Base-by-base conservation (phyloP, 306 rosid genomes). In the Ormosia semicastrata region DNA sequence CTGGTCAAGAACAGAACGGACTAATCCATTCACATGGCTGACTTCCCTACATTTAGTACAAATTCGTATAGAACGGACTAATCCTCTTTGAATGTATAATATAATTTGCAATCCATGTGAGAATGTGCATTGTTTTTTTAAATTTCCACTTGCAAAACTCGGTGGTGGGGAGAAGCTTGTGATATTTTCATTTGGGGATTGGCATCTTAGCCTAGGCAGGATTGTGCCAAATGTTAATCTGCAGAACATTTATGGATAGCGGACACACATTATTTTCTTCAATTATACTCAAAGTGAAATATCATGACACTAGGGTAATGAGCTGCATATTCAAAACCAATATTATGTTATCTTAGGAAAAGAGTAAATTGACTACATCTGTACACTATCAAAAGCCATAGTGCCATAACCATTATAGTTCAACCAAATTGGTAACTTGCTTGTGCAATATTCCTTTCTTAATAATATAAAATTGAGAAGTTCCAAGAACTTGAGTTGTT, bases 201-300 rank as follows among this genome's bases (percentile, higher is more conserved):
- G 80, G 62, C 3, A 33, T 60, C 14, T 33, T 33, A 14, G 63
- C 79, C 43, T 67, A n/a, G 60, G 1, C 40, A 10, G 29, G 14
- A 37, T 49, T 7, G 57, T 47, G 11, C 50, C 15, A 37, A 69
- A 44, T 69, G 24, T 44, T 47, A 34, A 7, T 5, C 6, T 39
- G 50, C 36, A 70, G 10, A 44, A 40, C 62, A 69, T 41, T 36
- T 41, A 40, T 63, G 39, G 56, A 33, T 8, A 11, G 44, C 41
- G 79, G 53, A 75, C 86, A 86, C 75, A 82, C 81, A 83, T 88
- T 77, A 81, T 84, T 83, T 85, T 59, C 91, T 88, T 86, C 56
- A 64, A 54, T 52, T 46, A 13, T 52, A 88, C 91, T 83, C 82
- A 73, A 77, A 81, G 84, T 44, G 34, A 70, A 39, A 58, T 65